These are phyloP conservation scores for Neonectria faginata DNA, from an alignment of 2,329 filamentous ascomycete species.

Conservation along the genomic window DNA sequence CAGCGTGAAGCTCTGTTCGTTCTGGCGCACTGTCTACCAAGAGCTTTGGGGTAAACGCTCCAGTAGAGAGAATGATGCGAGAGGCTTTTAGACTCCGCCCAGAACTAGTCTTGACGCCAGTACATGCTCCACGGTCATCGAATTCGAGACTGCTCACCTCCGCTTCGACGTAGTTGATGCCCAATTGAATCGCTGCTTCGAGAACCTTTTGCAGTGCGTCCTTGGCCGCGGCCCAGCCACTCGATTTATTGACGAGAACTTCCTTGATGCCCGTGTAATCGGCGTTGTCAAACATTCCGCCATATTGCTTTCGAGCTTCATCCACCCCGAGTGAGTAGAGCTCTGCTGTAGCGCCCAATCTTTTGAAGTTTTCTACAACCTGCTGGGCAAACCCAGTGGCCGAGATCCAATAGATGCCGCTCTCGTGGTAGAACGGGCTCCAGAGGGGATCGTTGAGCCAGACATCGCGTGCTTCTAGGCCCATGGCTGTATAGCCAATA, in stretches of 20 bases:
- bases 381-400: slow-evolving; percentile 1
- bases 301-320: background rate
- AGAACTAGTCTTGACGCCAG: slow-evolving; percentile 1
- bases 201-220: slow-evolving; percentile 1
- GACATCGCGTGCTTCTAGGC: slow-evolving; percentile 2
- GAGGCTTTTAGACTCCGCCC: background rate
- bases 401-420: slow-evolving; percentile 6
- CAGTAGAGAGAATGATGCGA: background rate
- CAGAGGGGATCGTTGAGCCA: slow-evolving; percentile 2
- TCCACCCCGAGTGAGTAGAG: background rate
- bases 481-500: background rate
- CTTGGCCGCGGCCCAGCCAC: slow-evolving; percentile 3
- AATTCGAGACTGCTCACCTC: background rate
- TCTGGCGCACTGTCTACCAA: slow-evolving; percentile 3
- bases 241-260: slow-evolving; percentile 3
- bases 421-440: slow-evolving; percentile 5
- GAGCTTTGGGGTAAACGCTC: slow-evolving; percentile 8
- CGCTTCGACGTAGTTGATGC: background rate
- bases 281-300: background rate
- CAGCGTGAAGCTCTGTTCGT: background rate
- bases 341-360: background rate
- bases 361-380: background rate
- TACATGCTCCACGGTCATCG: background rate
- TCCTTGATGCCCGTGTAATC: slow-evolving; percentile 5
- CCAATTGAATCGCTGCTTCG: background rate